These are phyloP conservation scores for Starmerella kuoi DNA, from an alignment of 805 yeast genomes.

Conservation along the genomic window DNA sequence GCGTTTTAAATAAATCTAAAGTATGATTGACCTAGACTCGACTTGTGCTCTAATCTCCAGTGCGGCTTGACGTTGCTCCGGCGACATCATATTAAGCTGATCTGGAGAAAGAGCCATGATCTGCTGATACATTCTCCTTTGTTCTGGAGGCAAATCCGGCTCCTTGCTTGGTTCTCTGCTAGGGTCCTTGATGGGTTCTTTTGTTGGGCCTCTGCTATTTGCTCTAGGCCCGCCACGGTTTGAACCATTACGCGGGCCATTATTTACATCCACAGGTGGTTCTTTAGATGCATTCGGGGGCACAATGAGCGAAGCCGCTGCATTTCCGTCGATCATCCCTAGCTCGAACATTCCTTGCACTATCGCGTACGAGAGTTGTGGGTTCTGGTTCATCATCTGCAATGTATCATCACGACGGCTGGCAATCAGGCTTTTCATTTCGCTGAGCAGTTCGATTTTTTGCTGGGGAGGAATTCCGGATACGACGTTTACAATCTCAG, in stretches of 20 bases:
- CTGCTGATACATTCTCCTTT: slow-evolving; percentile 40
- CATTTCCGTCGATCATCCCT: slow-evolving; percentile 27
- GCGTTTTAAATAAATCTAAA: no score
- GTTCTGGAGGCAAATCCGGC: slow-evolving; percentile 19
- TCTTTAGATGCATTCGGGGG: no score
- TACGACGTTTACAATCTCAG: slow-evolving; percentile 20
- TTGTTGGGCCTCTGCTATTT: no score
- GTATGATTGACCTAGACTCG: slow-evolving; percentile 18
- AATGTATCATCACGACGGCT: slow-evolving; percentile 48
- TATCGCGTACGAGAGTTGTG: slow-evolving; percentile 72
- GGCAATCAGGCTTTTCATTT: slow-evolving; percentile 46
- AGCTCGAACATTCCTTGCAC: slow-evolving; percentile 54
- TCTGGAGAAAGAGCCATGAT: slow-evolving; percentile 42
- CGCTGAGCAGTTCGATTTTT: slow-evolving; percentile 39
- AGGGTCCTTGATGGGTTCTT: no score
- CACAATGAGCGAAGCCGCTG: slow-evolving; percentile 19
- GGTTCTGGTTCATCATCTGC: slow-evolving; percentile 51
- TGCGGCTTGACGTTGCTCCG: slow-evolving; percentile 38
- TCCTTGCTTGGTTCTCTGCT: neutral
- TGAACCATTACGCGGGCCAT: no score
- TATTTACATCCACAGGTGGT: no score
- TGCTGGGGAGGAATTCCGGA: slow-evolving; percentile 28
- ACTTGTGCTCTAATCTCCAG: slow-evolving; percentile 22
- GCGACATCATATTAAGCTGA: slow-evolving; percentile 40
- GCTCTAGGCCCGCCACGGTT: no score